Evolutionary conservation across 179 eudicot species (phyloP).

Genomic region (Silene vulgaris): DNA sequence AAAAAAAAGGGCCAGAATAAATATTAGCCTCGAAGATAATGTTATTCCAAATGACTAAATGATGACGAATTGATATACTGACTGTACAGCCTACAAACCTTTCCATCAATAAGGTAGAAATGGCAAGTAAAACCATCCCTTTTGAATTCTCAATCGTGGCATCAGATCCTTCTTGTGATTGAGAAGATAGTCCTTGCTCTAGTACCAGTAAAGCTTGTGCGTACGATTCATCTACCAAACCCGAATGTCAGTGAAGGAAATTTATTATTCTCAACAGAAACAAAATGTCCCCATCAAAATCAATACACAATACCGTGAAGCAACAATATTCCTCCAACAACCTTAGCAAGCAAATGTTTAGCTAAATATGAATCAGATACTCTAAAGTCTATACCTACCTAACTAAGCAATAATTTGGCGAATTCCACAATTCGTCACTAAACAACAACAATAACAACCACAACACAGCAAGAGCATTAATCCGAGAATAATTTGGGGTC

Average conservation of each 20-base stretch:
- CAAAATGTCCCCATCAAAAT: neutral
- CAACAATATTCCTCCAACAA: no score
- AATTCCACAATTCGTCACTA: no score
- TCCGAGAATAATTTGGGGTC: no score
- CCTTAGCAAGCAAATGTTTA: no score
- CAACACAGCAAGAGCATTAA: no score
- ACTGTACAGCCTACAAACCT: constrained; percentile 50
- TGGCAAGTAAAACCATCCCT: constrained; percentile 67
- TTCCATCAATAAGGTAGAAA: constrained; percentile 63
- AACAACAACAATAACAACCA: no score
- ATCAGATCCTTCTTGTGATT: constrained; percentile 37
- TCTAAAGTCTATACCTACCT: no score
- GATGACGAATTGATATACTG: neutral
- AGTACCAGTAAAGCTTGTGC: constrained; percentile 61
- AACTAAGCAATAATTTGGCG: no score
- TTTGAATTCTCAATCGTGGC: constrained; percentile 52
- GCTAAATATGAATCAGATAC: no score
- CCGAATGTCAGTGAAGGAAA: constrained; percentile 5
- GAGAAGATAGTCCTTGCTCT: constrained; percentile 69
- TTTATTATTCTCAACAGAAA: neutral
- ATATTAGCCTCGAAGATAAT: constrained; percentile 2
- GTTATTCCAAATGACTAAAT: neutral
- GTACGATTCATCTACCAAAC: constrained; percentile 69
- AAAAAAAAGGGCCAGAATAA: neutral
- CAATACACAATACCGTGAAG: neutral